phyloP scores from a whole-genome alignment of 129 eudicot genomes.

The Lonicera japonica region DNA sequence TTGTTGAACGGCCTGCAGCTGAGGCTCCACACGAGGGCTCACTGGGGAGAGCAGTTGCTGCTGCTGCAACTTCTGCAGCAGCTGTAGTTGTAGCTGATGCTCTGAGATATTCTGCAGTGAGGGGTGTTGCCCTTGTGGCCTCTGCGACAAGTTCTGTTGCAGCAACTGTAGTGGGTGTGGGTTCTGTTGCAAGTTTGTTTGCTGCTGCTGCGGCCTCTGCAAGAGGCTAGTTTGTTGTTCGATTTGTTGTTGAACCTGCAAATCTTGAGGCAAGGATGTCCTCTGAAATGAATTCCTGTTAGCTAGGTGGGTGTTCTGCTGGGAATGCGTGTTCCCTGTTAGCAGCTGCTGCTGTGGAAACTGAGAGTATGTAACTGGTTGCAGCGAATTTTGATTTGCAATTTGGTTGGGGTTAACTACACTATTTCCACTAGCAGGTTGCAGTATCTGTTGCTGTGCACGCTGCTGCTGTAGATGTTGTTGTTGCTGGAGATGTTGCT shows the following conservation, averaged over 20 bases:
- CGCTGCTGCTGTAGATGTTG: conserved; percentile 33
- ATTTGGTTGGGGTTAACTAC: conserved; percentile 29
- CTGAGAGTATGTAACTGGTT: conserved; percentile 31
- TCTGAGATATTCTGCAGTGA: conserved; percentile 47
- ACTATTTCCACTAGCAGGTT: conserved; percentile 23
- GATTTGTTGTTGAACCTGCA: conserved; percentile 57
- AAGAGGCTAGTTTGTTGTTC: conserved; percentile 42
- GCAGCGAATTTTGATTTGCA: conserved; percentile 36
- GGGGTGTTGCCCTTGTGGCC: conserved; percentile 33
- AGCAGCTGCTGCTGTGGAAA: conserved; percentile 44
- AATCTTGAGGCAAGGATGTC: conserved; percentile 41
- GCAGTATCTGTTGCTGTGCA: conserved; percentile 25
- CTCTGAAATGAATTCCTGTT: conserved; percentile 29
- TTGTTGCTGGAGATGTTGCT: conserved; percentile 15
- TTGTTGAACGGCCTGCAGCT: conserved; percentile 43
- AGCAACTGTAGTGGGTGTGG: conserved; percentile 31
- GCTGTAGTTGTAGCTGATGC: conserved; percentile 58
- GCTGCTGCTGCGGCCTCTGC: conserved; percentile 35
- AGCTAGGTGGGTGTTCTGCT: conserved; percentile 29
- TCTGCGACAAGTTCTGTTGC: conserved; percentile 44
- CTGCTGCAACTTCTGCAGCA: conserved; percentile 58
- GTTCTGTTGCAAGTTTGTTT: conserved; percentile 32
- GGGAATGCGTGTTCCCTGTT: conserved; percentile 41
- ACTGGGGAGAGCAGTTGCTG: conserved; percentile 34
- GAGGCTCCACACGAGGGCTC: conserved; percentile 39